Evolutionary conservation across 2,329 filamentous ascomycete species (phyloP), one percentile per base, ranked within the genome.

Genomic region (Sporothrix mexicana): DNA sequence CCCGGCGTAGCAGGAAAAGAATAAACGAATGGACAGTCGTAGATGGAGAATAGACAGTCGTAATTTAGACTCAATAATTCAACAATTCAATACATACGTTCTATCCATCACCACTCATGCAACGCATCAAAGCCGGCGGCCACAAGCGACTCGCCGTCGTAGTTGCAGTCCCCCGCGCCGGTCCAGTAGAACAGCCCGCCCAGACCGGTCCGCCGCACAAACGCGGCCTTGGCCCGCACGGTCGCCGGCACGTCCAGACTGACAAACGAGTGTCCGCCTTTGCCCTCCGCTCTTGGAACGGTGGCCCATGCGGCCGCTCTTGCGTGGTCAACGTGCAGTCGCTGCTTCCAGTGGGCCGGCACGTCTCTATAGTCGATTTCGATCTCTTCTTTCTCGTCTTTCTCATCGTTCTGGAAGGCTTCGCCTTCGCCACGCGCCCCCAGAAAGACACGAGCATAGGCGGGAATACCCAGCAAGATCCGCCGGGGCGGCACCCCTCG

Each of bases 111-210:
- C n/a, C n/a, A n/a, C n/a, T n/a, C n/a, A n/a, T 70, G 55, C 7
- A 91, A 79, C 1, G 85, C 86, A 73, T 86, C 82, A 77, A 86
- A 90, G 4, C 90, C 90, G 45, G 88, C 87, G 70, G 85, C 85
- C 30, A 92, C 86, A 74, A 92, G 78, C 78, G 90, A 92, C 17
- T 68, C 47, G 76, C 86, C 82, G 9, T 80, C 76, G 1, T 84
- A 87, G 55, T 82, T 79, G 8, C 85, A 83, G 80, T 92, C 90
- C 0, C 86, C 88, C 1, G 86, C 86, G 1, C 90, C 89, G 53
- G 90, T 90, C 90, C 90, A 92, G 80, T 91, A 92, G 79, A 92
- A 92, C 43, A 92, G 76, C 0, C 90, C 90, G 0, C 86, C 90
- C 1, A 92, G 81, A 0, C 84, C 83, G 73, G 84, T 83, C 49